These are phyloP conservation scores for Xylaria sp. DNA, from an alignment of 2,329 filamentous ascomycete genomes.

Conservation along the genomic window DNA sequence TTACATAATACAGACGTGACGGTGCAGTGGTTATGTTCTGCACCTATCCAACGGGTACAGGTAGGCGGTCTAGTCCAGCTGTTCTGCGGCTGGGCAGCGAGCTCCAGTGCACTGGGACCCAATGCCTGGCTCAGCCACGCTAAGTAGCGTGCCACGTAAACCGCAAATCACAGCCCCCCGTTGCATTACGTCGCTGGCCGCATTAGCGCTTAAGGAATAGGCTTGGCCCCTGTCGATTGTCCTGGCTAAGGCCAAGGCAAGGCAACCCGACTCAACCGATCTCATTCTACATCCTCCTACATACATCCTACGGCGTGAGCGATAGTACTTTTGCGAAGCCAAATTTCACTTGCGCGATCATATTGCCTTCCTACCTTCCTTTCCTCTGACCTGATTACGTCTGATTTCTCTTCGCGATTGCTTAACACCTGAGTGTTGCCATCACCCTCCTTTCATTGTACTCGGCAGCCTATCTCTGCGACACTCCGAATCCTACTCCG, in stretches of 20 bases:
- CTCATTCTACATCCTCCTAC: background rate
- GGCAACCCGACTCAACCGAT: slow-evolving; percentile 31
- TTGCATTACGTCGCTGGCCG: slow-evolving; percentile 48
- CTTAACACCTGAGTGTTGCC: slow-evolving; percentile 16
- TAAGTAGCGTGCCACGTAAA: slow-evolving; percentile 36
- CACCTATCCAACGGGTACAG: background rate
- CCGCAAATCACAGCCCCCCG: slow-evolving; percentile 43
- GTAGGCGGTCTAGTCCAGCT: background rate
- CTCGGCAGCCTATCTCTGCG: slow-evolving; percentile 12
- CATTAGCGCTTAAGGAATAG: slow-evolving; percentile 41
- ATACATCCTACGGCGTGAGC: slow-evolving; percentile 12
- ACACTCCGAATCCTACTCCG: slow-evolving; percentile 30
- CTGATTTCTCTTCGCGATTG: slow-evolving; percentile 11
- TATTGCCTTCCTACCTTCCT: background rate
- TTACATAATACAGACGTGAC: too few relatives aligned
- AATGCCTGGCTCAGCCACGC: slow-evolving; percentile 35
- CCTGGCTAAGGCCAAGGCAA: slow-evolving; percentile 21
- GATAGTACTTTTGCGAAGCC: slow-evolving; percentile 31
- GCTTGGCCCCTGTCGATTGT: slow-evolving; percentile 29
- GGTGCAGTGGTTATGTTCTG: too few relatives aligned
- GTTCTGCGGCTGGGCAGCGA: slow-evolving; percentile 25
- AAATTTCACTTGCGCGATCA: slow-evolving; percentile 22
- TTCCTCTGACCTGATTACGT: background rate
- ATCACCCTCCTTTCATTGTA: slow-evolving; percentile 12
- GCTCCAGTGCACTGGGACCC: slow-evolving; percentile 31